Percentiles rank a stretch among this genome's conserved stretches.
Conservation (phyloP, 495 filamentous ascomycete species). For the Friedmanniomyces simplex region DNA sequence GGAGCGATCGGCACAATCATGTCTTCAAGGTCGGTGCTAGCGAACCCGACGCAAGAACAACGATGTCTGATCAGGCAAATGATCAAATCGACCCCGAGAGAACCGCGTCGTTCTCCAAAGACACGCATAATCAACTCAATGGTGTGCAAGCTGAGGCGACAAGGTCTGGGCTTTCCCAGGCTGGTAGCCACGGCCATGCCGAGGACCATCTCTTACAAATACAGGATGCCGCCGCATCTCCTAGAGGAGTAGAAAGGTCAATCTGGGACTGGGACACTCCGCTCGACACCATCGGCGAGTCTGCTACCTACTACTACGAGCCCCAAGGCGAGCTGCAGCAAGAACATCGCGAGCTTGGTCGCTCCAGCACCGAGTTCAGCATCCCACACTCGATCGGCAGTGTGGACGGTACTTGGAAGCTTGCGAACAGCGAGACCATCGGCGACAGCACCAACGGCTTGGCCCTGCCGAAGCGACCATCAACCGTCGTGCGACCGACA, state of each 20-base stretch:
- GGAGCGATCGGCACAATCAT: background rate
- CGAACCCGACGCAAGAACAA: background rate
- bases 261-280: constrained; percentile 28
- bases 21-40: background rate
- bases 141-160: background rate
- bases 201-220: background rate
- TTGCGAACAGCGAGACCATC: background rate
- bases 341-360: constrained; percentile 22
- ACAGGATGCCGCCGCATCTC: background rate
- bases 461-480: background rate
- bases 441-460: background rate
- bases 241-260: background rate
- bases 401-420: background rate
- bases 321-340: constrained; percentile 32
- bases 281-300: constrained; percentile 22
- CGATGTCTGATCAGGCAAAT: background rate
- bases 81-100: background rate
- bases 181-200: background rate
- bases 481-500: background rate
- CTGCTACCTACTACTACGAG: constrained; percentile 25
- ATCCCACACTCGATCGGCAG: constrained; percentile 22
- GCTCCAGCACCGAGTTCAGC: constrained; percentile 24
- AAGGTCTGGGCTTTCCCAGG: background rate
- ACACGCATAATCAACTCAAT: background rate
- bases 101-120: background rate